Base-by-base conservation (phyloP, 495 filamentous ascomycete genomes). In the Hyaloscypha finlandica region DNA sequence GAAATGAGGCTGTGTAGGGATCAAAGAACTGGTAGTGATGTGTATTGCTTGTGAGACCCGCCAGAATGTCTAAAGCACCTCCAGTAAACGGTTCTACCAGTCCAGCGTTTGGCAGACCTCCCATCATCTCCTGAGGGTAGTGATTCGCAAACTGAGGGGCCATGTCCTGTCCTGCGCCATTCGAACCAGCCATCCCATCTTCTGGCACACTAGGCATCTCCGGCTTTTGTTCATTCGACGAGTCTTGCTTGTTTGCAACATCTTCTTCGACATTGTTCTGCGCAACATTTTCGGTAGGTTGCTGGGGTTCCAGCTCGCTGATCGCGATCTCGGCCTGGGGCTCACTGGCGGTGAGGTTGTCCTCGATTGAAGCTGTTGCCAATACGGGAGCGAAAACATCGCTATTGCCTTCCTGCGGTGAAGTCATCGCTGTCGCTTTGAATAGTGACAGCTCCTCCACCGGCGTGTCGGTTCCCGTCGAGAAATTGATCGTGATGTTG, bases 401-500 rank as follows among this genome's bases (percentile, higher is more conserved):
- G 25, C 32, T n/a, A 1, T 31, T 22, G 12, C 59, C 14, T 42
- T 39, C 29, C 39, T 66, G 55, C 67, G 71, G 67, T 71, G 73
- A 73, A 61, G 71, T 75, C 73, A 73, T 73, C 69, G 64, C 69
- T 73, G 73, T 71, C 73, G 67, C 70, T 67, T 66, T 62, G n/a
- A 2, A 65, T 67, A 64, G 59, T 48, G 68, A 75, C 73, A 75
- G 69, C 73, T 75, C 73, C 35, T 75, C 67, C 73, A 73, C 73
- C 71, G 69, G 62, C 35, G 61, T 48, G 33, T 45, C 42, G 54
- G 55, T 16, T 39, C 37, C 63, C 59, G 6, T 37, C 51, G 31
- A 20, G 61, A 61, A 61, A 16, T 32, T 20, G 32, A 37, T 59
- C 56, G 60, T 51, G 45, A 56, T 56, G 53, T 29, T 25, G 20